Conservation (phyloP, 768 basidiomycete genomes). For the Naganishia kalamii region DNA sequence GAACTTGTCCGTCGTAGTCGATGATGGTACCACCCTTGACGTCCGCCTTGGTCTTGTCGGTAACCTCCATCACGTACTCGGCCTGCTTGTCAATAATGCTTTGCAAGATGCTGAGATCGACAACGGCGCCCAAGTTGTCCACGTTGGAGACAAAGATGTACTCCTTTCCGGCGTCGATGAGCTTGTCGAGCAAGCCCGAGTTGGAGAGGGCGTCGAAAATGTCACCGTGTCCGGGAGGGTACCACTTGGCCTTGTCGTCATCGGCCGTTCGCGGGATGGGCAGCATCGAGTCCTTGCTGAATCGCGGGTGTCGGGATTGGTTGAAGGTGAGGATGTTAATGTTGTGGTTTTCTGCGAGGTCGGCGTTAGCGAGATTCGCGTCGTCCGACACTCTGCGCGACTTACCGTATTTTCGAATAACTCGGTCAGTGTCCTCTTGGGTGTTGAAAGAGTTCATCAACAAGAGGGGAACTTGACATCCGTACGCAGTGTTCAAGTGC, state of each 20-base stretch:
- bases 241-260: conserved; percentile 88
- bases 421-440: conserved; percentile 87
- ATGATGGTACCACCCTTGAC: conserved; percentile 77
- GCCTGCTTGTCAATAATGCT: conserved; percentile 75
- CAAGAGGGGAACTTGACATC: conserved; percentile 74
- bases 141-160: conserved; percentile 97
- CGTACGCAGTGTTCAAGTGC: conserved; percentile 18
- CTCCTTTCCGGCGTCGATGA: conserved; percentile 85
- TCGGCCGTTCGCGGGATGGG: conserved; percentile 71
- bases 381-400: background rate
- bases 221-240: conserved; percentile 95
- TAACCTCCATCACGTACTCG: conserved; percentile 92
- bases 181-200: conserved; percentile 82
- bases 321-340: conserved; percentile 83
- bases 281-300: conserved; percentile 78
- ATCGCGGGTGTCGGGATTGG: conserved; percentile 89
- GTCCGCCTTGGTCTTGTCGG: conserved; percentile 92
- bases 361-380: background rate
- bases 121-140: conserved; percentile 88
- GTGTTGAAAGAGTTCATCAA: conserved; percentile 99
- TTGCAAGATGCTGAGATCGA: conserved; percentile 70
- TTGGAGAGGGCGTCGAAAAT: conserved; percentile 85
- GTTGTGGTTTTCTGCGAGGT: conserved; percentile 67
- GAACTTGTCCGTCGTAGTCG: conserved; percentile 80
- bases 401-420: conserved; percentile 80